Evolutionary conservation across 2,329 filamentous ascomycete genomes (phyloP), one percentile per base, ranked within the genome.

Genomic region (Aspergillus novofumigatus): DNA sequence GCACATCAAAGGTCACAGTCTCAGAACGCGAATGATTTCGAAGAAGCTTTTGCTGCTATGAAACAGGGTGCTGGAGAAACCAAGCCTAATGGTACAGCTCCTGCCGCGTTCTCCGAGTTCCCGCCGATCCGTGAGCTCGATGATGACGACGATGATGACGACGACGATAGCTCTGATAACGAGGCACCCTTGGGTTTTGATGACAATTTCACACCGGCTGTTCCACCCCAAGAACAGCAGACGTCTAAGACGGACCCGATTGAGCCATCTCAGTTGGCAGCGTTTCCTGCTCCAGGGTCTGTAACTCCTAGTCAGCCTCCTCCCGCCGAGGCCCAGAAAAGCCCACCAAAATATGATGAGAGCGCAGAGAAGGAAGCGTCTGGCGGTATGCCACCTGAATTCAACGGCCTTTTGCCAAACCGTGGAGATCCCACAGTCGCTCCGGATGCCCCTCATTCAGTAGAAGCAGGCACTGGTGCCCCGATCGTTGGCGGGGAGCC

Each of bases 121-220:
- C 94, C 94, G 32, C 94, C 93, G 0, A 96, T 97, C 59, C 87
- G 88, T n/a, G 91, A 93, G 70, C 77, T 97, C 57, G 88, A 90
- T 60, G 83, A 86, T 29, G 89, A 92, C 56, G 90, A 29, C 5
- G 32, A 35, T 4, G 32, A 93, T 25, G 88, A 95, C n/a, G 92
- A 89, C 29, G 91, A 95, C 57, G 88, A 87, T 29, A 88, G 86
- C 54, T 89, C 85, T 58, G 90, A 91, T 50, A 84, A 84, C 51
- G 91, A 90, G 45, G 78, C 66, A 6, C 69, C 68, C 29, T 57
- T 77, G 65, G 91, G 92, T 0, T 97, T 97, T 69, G 93, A 95
- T 51, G 94, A 99, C 69, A 88, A 97, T 72, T 97, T 97, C 70
- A 87, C 89, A 0, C 86, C 90, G 14, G 82, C 84, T 29, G 81